Evolutionary conservation across 2,329 filamentous ascomycete genomes (phyloP).

Genomic region (Trichoderma harzianum): DNA sequence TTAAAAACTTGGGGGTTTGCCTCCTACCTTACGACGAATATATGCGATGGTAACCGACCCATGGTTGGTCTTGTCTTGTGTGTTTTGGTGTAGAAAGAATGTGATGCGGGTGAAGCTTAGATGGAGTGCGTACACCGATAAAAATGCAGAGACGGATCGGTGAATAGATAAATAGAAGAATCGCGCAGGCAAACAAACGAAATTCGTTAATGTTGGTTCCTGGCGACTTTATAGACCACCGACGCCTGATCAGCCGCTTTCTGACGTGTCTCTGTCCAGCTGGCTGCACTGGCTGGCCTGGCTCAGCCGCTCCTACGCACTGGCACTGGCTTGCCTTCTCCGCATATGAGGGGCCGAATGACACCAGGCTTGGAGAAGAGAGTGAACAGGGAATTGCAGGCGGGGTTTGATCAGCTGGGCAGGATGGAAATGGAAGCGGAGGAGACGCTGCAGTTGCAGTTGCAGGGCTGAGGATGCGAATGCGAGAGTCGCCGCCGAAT

Average conservation of each 20-base stretch:
- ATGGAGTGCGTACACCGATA: neutral
- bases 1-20: neutral
- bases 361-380: neutral
- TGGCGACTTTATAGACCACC: neutral
- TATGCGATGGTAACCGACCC: constrained; percentile 39
- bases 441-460: neutral
- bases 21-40: constrained; percentile 43
- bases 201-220: neutral
- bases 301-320: neutral
- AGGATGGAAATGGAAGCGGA: neutral
- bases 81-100: neutral
- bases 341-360: constrained; percentile 1
- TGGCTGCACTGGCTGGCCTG: neutral
- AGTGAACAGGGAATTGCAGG: constrained; percentile 1
- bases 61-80: constrained; percentile 24
- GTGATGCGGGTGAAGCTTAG: neutral
- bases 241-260: neutral
- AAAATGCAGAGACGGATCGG: neutral
- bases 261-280: constrained; percentile 1
- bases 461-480: neutral
- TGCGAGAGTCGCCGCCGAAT: neutral
- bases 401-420: constrained; percentile 16
- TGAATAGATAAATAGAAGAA: neutral
- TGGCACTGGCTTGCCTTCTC: constrained; percentile 1
- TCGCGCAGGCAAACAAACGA: neutral